These are phyloP conservation scores for Benincasa hispida DNA, from an alignment of 306 rosid genomes.

Conservation along the genomic window DNA sequence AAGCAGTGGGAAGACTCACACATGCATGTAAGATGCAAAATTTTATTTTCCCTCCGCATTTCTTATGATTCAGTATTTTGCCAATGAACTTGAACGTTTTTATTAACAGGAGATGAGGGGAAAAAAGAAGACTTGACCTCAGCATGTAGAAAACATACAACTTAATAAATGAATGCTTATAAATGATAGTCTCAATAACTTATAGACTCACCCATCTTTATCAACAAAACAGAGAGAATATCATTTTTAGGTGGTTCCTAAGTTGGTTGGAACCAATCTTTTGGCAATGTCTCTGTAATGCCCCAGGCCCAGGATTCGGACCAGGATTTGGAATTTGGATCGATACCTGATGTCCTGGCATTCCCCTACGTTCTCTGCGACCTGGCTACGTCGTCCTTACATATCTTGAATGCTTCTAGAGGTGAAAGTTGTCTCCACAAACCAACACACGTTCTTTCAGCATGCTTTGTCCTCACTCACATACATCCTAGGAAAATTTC, in stretches of 20 bases:
- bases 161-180: neutral
- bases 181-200: neutral
- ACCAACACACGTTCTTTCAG: no score
- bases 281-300: no score
- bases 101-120: neutral
- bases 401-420: no score
- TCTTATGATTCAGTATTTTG: neutral
- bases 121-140: neutral
- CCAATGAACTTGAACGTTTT: neutral
- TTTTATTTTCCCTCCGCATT: conserved; percentile 12
- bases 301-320: no score
- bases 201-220: neutral
- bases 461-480: no score
- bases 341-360: no score
- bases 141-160: neutral
- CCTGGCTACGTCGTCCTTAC: no score
- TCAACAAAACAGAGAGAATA: neutral
- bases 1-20: conserved; percentile 99
- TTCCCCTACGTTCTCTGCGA: no score
- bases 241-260: neutral
- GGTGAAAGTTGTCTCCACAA: no score
- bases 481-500: no score
- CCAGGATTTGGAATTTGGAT: no score
- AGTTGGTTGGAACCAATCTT: neutral
- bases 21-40: conserved; percentile 80